These are phyloP conservation scores for Didymella glomerata DNA, from an alignment of 2,329 filamentous ascomycete genomes.

Conservation along the genomic window DNA sequence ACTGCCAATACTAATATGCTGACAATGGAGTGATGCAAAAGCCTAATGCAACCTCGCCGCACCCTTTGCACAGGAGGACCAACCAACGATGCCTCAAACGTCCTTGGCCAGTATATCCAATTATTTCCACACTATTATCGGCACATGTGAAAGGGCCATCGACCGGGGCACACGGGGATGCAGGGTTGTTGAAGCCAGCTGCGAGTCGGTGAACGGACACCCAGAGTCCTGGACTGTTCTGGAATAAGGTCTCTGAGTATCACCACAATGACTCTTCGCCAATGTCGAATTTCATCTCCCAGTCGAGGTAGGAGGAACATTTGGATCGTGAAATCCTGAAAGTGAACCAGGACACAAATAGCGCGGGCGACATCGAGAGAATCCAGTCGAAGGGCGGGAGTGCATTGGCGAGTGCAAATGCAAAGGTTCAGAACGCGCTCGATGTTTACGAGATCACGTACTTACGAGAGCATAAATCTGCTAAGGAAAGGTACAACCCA, in stretches of 20 bases:
- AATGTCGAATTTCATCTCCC: not conserved
- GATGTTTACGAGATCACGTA: not conserved
- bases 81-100: not conserved
- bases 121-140: constrained; percentile 14
- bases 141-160: constrained; percentile 14
- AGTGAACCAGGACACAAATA: not conserved
- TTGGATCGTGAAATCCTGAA: not conserved
- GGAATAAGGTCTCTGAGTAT: not conserved
- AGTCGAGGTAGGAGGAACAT: not conserved
- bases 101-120: constrained; percentile 1
- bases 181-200: constrained; percentile 8
- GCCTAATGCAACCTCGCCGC: not conserved
- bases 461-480: not conserved
- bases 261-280: not conserved
- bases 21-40: not conserved
- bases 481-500: not conserved
- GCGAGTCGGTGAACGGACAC: constrained; percentile 8
- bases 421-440: not conserved
- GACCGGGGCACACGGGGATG: not conserved
- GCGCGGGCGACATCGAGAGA: too few relatives aligned
- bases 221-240: constrained; percentile 1
- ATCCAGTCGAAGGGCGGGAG: not conserved
- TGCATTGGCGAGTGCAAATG: not conserved
- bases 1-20: not conserved
- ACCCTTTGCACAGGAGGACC: constrained; percentile 3